Base-by-base conservation (phyloP, 805 yeast species). In the Pichia insulana region DNA sequence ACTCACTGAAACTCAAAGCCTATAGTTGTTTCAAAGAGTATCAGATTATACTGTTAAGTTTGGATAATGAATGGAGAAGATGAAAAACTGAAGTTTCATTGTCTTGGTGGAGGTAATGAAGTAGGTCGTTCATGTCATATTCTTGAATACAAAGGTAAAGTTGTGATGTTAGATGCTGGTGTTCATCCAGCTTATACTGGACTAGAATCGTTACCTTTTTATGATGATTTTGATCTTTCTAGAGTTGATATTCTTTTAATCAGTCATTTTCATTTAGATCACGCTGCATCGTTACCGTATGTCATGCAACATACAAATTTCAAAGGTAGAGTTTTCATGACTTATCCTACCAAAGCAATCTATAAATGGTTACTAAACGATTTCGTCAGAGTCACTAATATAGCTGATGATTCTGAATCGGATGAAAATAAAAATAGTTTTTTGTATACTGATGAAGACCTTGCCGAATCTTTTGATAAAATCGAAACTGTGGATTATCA, bases 321-420 rank as follows among this genome's bases (percentile, higher is more conserved):
- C 68, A 81, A 78, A 56, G 99, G 99, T 2, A 74, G 96, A 38
- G 98, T 92, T 5, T 90, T 90, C 61, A 92, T 92, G 99, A 92
- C 99, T 26, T 97, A 92, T 62, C 97, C 99, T 6, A 92, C 98
- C 0, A 92, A 92, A 66, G 97, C 98, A 32, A 92, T 92, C 44
- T 92, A 89, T 61, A 75, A 96, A 50, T 92, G 98, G 97, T 72
- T 92, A 36, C 63, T 92, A 44, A 81, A 88, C 47, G 99, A 92
- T 69, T 92, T 89, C 56, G 97, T 92, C 15, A 73, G 90, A 54
- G 97, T 92, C 22, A 86, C 96, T 12, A 71, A 76, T 22, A 70
- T 76, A 34, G 68, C 73, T 2, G 71, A 68, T 33, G 67, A 70
- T 39, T 62, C 65, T 12, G 56, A 55, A 8, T 72, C 67, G 34